These are phyloP conservation scores for Puccinia coronata DNA, from an alignment of 1,284 basidiomycete genomes.

Conservation along the genomic window DNA sequence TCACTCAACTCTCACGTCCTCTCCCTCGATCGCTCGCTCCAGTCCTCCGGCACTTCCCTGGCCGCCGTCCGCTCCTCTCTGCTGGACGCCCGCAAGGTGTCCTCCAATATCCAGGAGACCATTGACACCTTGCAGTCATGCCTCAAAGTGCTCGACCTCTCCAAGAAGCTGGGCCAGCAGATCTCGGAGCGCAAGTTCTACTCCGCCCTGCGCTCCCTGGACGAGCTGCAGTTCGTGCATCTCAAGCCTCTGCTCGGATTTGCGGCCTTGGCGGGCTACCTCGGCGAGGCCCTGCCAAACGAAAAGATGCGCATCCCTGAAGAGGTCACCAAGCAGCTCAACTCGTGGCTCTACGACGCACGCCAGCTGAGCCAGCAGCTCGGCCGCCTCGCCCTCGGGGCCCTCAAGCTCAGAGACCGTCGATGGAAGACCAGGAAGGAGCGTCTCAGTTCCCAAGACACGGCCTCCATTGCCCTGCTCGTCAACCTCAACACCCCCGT, in stretches of 20 bases:
- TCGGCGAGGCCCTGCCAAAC: conserved; percentile 87
- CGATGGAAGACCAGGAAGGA: conserved; percentile 81
- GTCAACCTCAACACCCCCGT: conserved; percentile 91
- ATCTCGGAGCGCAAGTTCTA: conserved; percentile 90
- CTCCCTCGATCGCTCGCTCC: conserved; percentile 66
- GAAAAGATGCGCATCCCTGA: conserved; percentile 84
- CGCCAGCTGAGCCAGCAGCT: conserved; percentile 83
- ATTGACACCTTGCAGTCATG: conserved; percentile 93
- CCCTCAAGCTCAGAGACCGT: conserved; percentile 80
- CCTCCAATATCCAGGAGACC: conserved; percentile 88
- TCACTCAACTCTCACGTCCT: conserved; percentile 64
- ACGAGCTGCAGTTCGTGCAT: conserved; percentile 88
- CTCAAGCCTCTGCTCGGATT: conserved; percentile 79
- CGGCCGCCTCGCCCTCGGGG: conserved; percentile 82
- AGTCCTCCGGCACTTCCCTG: conserved; percentile 72
- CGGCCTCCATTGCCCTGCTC: conserved; percentile 62
- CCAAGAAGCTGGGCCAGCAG: conserved; percentile 90
- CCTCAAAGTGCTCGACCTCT: conserved; percentile 85
- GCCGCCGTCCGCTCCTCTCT: conserved; percentile 74
- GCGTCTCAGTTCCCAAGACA: conserved; percentile 69
- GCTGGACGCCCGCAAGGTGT: conserved; percentile 86
- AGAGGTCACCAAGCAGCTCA: conserved; percentile 89
- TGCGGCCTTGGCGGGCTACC: conserved; percentile 88
- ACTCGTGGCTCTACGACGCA: conserved; percentile 95
- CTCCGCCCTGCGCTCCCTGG: conserved; percentile 88